Conservation (phyloP, 2,329 filamentous ascomycete species). For the Fusarium bulbicola region DNA sequence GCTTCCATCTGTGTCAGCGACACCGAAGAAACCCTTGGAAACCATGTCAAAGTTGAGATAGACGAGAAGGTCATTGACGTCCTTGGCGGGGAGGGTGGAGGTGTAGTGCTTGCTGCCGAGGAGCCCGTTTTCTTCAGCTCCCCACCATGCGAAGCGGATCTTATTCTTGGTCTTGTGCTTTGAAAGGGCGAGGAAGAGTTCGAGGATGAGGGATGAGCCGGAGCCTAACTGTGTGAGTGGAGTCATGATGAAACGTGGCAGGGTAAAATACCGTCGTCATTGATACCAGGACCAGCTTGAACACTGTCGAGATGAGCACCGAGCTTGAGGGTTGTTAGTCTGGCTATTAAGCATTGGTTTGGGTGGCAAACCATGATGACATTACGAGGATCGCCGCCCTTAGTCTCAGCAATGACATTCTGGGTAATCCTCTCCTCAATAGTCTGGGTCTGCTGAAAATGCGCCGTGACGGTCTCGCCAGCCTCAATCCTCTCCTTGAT, state of each 20-base stretch:
- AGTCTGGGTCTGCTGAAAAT: conserved; percentile 34
- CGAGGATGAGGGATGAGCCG: conserved; percentile 28
- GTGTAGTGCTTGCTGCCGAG: conserved; percentile 34
- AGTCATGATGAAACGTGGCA: rapidly evolving
- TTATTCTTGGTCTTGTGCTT: conserved; percentile 42
- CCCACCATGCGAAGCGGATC: conserved; percentile 38
- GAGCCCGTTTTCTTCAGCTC: conserved; percentile 33
- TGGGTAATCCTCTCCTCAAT: conserved; percentile 37
- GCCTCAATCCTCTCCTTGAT: conserved; percentile 51
- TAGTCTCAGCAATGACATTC: conserved; percentile 33
- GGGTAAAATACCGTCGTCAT: conserved; percentile 17
- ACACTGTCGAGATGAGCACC: conserved; percentile 34
- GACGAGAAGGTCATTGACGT: conserved; percentile 32
- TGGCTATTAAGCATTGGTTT: rapidly evolving
- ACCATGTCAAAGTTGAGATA: conserved; percentile 41
- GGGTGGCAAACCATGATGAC: conserved; percentile 28
- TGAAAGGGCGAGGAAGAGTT: conserved; percentile 29
- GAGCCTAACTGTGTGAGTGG: conserved; percentile 11
- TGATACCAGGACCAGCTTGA: conserved; percentile 34
- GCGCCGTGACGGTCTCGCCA: conserved; percentile 46
- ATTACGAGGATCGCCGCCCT: conserved; percentile 28
- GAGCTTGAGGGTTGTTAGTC: background rate
- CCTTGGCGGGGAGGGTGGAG: conserved; percentile 13
- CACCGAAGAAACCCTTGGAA: conserved; percentile 35
- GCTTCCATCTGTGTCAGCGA: conserved; percentile 39